Base-by-base conservation (phyloP, 805 yeast species). In the Nakazawaea wickerhamii region DNA sequence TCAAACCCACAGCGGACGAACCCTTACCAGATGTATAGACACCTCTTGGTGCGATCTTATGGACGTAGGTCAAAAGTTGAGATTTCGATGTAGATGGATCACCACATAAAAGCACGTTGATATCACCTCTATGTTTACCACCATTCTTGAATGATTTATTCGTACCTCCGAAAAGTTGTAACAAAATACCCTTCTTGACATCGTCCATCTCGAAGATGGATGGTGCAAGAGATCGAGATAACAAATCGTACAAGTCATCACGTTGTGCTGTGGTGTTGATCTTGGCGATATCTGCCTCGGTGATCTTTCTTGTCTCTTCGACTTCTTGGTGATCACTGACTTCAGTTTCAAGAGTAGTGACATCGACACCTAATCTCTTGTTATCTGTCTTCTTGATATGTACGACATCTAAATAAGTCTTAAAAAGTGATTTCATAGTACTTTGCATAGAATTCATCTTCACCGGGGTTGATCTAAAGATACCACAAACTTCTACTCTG, bases 41-140 rank as follows among this genome's bases (percentile, higher is more conserved):
- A 52, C 99, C 99, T 59, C 99, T 75, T 35, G 99, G 99, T 1
- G 99, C 95, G 52, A 93, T 93, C 56, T 90, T 87, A 65, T 93
- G 99, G 33, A 93, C 97, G 53, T 93, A 93, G 57, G 89, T 95
- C 50, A 93, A 70, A 36, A 93, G 65, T 63, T 93, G 99, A 3
- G 99, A 93, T 60, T 93, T 93, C 10, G 97, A 81, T 2, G 99
- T 93, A 8, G 98, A 91, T 1, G 99, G 99, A 60, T 93, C 99
- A 53, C 99, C 99, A 67, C 98, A 91, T 33, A 93, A 69, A 43
- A 93, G 65, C 38, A 93, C 73, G 57, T 93, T 93, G 47, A 93
- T 81, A 58, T 93, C 99, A 37, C 99, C 99, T 69, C 99, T 77
- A 60, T 90, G 91, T 49, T 88, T 73, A 3, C 98, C 98, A 54